phyloP scores from a whole-genome alignment of 164 flowering plant species.

The Aristolochia californica region DNA sequence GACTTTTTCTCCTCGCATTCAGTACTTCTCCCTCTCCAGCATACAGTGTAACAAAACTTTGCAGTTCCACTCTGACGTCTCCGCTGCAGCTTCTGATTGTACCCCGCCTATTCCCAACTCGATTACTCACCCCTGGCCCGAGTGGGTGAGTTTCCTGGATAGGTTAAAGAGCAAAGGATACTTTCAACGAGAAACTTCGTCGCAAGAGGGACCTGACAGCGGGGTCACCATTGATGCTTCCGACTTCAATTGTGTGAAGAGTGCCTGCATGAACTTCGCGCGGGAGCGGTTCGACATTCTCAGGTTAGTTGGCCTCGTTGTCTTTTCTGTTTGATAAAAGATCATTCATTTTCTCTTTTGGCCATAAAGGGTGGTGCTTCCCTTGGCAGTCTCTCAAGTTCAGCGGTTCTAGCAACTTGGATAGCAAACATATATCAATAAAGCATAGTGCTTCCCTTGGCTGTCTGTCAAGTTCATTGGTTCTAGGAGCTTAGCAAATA shows the following conservation, averaged over 20 bases:
- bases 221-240: slow-evolving; percentile 2
- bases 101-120: slow-evolving; percentile 7
- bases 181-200: slow-evolving; percentile 12
- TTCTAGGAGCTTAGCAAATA: too few species aligned
- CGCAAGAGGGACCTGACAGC: not conserved
- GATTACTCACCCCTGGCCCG: slow-evolving; percentile 62
- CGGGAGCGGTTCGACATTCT: slow-evolving; percentile 67
- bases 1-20: not conserved
- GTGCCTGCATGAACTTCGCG: slow-evolving; percentile 57
- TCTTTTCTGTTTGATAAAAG: not conserved
- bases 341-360: not conserved
- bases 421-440: too few species aligned
- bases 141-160: slow-evolving; percentile 64
- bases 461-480: too few species aligned
- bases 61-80: slow-evolving; percentile 8
- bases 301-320: slow-evolving; percentile 24
- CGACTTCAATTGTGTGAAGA: slow-evolving; percentile 39
- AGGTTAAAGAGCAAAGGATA: slow-evolving; percentile 52
- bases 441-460: too few species aligned
- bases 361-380: too few species aligned
- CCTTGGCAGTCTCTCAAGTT: too few species aligned
- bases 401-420: too few species aligned
- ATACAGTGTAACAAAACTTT: not conserved
- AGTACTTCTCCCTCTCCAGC: slow-evolving; percentile 2
- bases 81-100: slow-evolving; percentile 9